A percentile compares a stretch with the other conserved stretches of the same genome.
These are phyloP conservation scores for Sambucus nigra DNA, from an alignment of 129 eudicot species.

Conservation along the genomic window DNA sequence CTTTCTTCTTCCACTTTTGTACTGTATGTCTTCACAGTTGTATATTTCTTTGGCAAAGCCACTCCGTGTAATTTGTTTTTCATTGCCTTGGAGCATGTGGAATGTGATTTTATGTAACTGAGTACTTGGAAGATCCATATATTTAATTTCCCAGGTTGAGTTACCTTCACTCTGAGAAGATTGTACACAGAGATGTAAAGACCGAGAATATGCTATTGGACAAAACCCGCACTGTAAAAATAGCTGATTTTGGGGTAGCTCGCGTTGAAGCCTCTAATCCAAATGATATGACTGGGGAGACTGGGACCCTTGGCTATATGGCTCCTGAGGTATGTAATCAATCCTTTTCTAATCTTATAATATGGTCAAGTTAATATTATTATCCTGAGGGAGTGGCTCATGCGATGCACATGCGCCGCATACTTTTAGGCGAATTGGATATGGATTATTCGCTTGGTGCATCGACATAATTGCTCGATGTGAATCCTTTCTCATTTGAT, in stretches of 20 bases:
- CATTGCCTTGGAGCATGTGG: not conserved
- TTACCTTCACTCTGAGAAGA: slow-evolving; percentile 82
- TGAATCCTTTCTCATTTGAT: too few species aligned
- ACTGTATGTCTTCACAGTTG: too few species aligned
- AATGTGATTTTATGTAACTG: not conserved
- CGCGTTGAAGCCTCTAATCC: slow-evolving; percentile 97
- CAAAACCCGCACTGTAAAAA: slow-evolving; percentile 69
- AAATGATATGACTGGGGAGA: slow-evolving; percentile 95
- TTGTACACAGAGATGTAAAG: slow-evolving; percentile 88
- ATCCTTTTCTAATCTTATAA: too few species aligned
- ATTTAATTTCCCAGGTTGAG: slow-evolving; percentile 46
- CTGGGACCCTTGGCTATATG: slow-evolving; percentile 94
- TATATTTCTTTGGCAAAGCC: too few species aligned
- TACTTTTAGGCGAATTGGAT: too few species aligned
- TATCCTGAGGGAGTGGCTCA: too few species aligned
- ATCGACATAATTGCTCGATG: too few species aligned
- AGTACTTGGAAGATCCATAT: slow-evolving; percentile 2
- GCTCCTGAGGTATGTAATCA: slow-evolving; percentile 69
- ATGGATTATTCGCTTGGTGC: too few species aligned
- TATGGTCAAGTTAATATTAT: too few species aligned
- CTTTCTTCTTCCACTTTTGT: too few species aligned
- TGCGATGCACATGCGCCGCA: too few species aligned
- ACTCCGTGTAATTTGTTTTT: not conserved
- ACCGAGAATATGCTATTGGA: slow-evolving; percentile 88
- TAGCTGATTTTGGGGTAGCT: slow-evolving; percentile 94